Percentiles rank a stretch among this genome's conserved stretches.
Conservation (phyloP, 352 stramenopile species). For the Phytophthora hibernalis region DNA sequence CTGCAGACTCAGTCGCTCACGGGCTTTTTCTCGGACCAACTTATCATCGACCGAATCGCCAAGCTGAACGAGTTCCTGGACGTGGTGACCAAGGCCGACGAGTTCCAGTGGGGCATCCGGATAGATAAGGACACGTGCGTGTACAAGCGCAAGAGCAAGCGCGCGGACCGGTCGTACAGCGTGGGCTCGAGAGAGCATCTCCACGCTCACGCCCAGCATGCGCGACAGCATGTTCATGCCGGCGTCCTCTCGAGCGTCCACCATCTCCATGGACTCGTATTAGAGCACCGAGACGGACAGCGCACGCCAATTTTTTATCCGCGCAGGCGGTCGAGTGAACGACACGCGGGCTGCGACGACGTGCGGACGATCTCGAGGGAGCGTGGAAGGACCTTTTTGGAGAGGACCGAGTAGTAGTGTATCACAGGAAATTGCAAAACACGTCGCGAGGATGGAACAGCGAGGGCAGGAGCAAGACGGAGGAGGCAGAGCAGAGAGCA, state of each 20-base stretch:
- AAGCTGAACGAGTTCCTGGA: constrained; percentile 90
- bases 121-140: constrained; percentile 92
- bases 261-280: constrained; percentile 72
- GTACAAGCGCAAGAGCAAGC: constrained; percentile 91
- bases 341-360: constrained; percentile 5
- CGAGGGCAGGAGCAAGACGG: constrained; percentile 2
- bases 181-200: constrained; percentile 80
- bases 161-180: constrained; percentile 70
- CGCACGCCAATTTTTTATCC: constrained; percentile 10
- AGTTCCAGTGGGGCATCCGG: constrained; percentile 91
- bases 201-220: constrained; percentile 72
- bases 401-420: constrained; percentile 43
- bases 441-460: constrained; percentile 7
- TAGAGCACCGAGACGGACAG: constrained; percentile 16
- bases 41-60: constrained; percentile 87
- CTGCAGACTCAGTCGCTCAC: constrained; percentile 86
- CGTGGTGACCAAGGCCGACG: constrained; percentile 83
- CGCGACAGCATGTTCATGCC: constrained; percentile 83
- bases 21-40: constrained; percentile 84
- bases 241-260: constrained; percentile 63
- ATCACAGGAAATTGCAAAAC: constrained; percentile 40
- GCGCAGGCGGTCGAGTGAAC: constrained; percentile 8
- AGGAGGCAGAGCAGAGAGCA: constrained; percentile 4
- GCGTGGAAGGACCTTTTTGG: constrained; percentile 20
- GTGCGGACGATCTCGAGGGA: constrained; percentile 12